Conservation (phyloP, 1,284 basidiomycete genomes). For the Trametes versicolor region DNA sequence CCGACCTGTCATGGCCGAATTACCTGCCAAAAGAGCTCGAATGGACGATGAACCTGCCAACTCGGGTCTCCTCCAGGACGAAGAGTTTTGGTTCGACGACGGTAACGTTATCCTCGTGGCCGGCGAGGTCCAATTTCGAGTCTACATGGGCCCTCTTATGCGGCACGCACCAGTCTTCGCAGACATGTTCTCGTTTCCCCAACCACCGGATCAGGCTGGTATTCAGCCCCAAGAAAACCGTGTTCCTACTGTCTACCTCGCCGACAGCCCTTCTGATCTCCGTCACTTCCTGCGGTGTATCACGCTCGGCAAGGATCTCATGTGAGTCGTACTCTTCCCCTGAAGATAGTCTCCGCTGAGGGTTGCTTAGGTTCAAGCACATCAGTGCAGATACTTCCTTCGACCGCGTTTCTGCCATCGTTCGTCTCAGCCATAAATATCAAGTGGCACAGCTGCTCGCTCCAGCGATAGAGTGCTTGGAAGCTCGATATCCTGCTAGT, state of each 20-base stretch:
- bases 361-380: too few relatives aligned
- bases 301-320: background rate
- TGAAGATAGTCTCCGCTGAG: too few relatives aligned
- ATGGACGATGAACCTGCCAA: too few relatives aligned
- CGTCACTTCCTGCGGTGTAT: background rate
- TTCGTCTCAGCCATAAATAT: background rate
- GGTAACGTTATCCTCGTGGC: constrained; percentile 7
- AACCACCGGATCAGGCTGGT: too few relatives aligned
- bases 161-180: background rate
- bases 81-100: too few relatives aligned
- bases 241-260: background rate
- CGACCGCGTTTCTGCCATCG: background rate
- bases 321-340: too few relatives aligned
- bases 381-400: background rate
- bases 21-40: too few relatives aligned
- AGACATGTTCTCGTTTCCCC: constrained; percentile 2
- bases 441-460: background rate
- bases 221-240: too few relatives aligned
- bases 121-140: background rate
- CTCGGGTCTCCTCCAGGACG: too few relatives aligned
- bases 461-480: background rate
- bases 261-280: background rate
- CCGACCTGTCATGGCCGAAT: too few relatives aligned
- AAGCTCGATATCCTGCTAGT: background rate
- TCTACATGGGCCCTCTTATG: background rate